Percentiles rank a stretch among this genome's conserved stretches.
Evolutionary conservation across 2,329 filamentous ascomycete species (phyloP).

Genomic region (Rutstroemia sp.): DNA sequence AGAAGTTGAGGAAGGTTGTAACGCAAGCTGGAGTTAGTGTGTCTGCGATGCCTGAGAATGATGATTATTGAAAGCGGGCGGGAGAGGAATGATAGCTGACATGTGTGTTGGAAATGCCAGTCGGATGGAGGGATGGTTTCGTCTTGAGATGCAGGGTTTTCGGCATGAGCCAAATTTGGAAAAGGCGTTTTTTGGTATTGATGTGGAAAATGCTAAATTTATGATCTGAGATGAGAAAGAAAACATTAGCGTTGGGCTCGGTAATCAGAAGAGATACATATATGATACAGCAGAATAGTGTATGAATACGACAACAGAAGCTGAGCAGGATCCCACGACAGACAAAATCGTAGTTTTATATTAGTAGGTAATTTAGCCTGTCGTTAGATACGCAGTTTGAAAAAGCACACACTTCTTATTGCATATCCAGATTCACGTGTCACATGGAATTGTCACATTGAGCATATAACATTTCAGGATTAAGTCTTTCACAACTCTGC

Average conservation of each 20-base stretch:
- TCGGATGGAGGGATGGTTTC: too few species aligned
- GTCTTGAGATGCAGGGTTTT: not conserved
- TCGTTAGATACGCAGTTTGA: not conserved
- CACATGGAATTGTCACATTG: not conserved
- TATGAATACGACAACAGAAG: not conserved
- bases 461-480: not conserved
- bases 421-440: too few species aligned
- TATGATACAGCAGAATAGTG: not conserved
- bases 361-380: not conserved
- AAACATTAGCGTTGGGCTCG: too few species aligned
- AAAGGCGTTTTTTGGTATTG: not conserved
- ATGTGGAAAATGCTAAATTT: not conserved
- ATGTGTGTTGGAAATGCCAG: not conserved
- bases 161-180: not conserved
- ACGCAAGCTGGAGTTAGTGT: slow-evolving; percentile 26
- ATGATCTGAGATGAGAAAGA: too few species aligned
- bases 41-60: slow-evolving; percentile 24
- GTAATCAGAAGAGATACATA: not conserved
- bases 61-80: not conserved
- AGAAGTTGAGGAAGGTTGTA: slow-evolving; percentile 37
- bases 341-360: too few species aligned
- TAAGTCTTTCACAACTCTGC: not conserved
- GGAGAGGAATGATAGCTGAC: not conserved
- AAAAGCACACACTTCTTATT: too few species aligned
- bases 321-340: too few species aligned